Evolutionary conservation across 225 moss, liverwort and hornwort genomes (phyloP).

Genomic region (Physcomitrium patens): DNA sequence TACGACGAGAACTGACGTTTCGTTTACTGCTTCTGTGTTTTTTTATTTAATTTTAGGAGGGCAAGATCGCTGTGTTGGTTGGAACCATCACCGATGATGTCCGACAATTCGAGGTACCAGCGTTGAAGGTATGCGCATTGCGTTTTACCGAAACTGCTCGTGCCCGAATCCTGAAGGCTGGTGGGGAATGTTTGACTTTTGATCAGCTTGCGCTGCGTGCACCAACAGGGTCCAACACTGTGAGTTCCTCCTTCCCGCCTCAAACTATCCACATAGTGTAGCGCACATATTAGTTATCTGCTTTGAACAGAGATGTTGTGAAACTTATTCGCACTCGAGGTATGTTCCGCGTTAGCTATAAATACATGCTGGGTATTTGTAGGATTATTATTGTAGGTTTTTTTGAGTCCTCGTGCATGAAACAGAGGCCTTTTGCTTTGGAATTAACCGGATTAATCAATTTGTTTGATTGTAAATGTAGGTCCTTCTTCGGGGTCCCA

Average conservation of each 20-base stretch:
- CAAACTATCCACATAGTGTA: too few relatives aligned
- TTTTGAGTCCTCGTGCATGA: too few relatives aligned
- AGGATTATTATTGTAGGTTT: too few relatives aligned
- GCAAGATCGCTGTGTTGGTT: slow-evolving; percentile 71
- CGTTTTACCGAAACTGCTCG: slow-evolving; percentile 83
- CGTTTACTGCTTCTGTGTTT: not conserved
- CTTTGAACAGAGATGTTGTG: not conserved
- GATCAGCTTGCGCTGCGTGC: slow-evolving; percentile 87
- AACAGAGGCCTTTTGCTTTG: too few relatives aligned
- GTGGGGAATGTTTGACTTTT: slow-evolving; percentile 82
- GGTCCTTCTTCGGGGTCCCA: slow-evolving; percentile 80
- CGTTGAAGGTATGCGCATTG: slow-evolving; percentile 72
- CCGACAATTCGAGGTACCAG: slow-evolving; percentile 74
- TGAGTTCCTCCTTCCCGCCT: slow-evolving; percentile 5
- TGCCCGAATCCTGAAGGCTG: slow-evolving; percentile 74
- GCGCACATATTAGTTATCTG: too few relatives aligned
- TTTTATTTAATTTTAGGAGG: slow-evolving; percentile 37
- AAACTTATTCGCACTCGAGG: not conserved
- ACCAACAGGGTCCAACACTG: slow-evolving; percentile 78
- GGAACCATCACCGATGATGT: slow-evolving; percentile 80
- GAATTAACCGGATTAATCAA: too few relatives aligned
- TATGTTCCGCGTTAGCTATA: not conserved
- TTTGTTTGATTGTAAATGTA: slow-evolving; percentile 7
- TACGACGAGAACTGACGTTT: too few relatives aligned
- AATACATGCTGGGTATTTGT: too few relatives aligned